phyloP scores from a whole-genome alignment of 805 yeast species.

The Yamadazyma sp. region DNA sequence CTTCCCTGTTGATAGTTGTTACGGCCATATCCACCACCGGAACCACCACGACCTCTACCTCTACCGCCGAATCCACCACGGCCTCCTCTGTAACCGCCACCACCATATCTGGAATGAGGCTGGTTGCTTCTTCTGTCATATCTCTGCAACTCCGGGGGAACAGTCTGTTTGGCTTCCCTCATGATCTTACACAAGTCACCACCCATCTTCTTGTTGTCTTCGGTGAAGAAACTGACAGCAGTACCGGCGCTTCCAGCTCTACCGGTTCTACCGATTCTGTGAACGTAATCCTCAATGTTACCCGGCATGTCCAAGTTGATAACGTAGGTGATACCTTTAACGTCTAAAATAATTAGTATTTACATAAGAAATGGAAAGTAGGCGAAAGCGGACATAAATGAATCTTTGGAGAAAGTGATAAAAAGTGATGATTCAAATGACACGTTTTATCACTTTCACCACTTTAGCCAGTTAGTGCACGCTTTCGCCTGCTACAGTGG shows the following conservation, averaged over 20 bases:
- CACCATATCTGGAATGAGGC: constrained; percentile 49
- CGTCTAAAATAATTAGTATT: constrained; percentile 55
- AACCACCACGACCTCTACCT: constrained; percentile 49
- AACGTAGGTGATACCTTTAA: constrained; percentile 93
- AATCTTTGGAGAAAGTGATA: too few relatives aligned
- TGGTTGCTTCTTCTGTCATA: constrained; percentile 68
- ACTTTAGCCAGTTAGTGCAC: too few relatives aligned
- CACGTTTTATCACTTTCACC: too few relatives aligned
- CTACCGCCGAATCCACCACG: constrained; percentile 48
- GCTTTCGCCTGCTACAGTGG: constrained; percentile 14
- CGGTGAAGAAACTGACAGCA: constrained; percentile 92
- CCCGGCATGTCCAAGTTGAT: constrained; percentile 97
- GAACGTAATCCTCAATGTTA: constrained; percentile 97
- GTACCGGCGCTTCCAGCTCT: constrained; percentile 98
- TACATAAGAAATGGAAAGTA: constrained; percentile 3
- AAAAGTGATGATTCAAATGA: too few relatives aligned
- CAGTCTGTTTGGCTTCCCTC: constrained; percentile 91
- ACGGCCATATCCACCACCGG: constrained; percentile 33
- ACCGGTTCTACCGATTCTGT: constrained; percentile 99
- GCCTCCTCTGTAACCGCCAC: constrained; percentile 57
- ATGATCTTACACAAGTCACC: constrained; percentile 85
- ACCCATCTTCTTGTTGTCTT: constrained; percentile 83
- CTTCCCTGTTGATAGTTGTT: constrained; percentile 42
- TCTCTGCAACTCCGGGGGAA: constrained; percentile 77
- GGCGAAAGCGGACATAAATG: constrained; percentile 9